Conservation (phyloP, 306 rosid genomes). For the Bauhinia variegata region DNA sequence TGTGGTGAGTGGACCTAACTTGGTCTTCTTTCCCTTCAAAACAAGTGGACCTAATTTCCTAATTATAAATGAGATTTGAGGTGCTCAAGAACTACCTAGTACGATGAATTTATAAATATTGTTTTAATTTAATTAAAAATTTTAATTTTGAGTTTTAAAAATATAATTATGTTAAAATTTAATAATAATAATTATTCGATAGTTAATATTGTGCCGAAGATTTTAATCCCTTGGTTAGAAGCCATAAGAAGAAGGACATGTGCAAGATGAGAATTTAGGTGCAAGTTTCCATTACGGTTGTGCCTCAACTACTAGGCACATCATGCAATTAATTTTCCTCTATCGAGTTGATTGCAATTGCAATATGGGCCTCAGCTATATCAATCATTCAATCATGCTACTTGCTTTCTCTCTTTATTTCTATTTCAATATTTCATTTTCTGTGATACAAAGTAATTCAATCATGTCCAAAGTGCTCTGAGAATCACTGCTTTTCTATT, state of each 20-base stretch:
- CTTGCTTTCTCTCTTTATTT: no score
- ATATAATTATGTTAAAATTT: no score
- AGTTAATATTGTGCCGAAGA: no score
- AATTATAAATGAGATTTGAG: no score
- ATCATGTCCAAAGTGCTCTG: no score
- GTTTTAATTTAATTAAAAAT: no score
- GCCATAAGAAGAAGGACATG: slow-evolving; percentile 14
- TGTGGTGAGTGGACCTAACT: slow-evolving; percentile 52
- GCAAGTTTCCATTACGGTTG: slow-evolving; percentile 50
- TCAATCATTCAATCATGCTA: slow-evolving; percentile 39
- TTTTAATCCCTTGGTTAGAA: slow-evolving; percentile 21
- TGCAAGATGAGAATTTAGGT: slow-evolving; percentile 40
- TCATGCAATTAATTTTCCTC: slow-evolving; percentile 33
- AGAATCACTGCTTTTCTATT: slow-evolving; percentile 14
- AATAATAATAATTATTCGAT: no score
- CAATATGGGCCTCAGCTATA: slow-evolving; percentile 26
- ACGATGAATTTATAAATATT: no score
- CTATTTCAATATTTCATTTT: no score
- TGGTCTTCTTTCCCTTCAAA: slow-evolving; percentile 3
- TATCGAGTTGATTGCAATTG: slow-evolving; percentile 31
- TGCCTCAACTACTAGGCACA: slow-evolving; percentile 55
- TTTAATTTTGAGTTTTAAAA: no score
- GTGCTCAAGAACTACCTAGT: no score
- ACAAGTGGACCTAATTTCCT: not conserved
- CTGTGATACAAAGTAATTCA: no score